phyloP scores from a whole-genome alignment of 2,329 filamentous ascomycete genomes.

The Monosporascus sp. region DNA sequence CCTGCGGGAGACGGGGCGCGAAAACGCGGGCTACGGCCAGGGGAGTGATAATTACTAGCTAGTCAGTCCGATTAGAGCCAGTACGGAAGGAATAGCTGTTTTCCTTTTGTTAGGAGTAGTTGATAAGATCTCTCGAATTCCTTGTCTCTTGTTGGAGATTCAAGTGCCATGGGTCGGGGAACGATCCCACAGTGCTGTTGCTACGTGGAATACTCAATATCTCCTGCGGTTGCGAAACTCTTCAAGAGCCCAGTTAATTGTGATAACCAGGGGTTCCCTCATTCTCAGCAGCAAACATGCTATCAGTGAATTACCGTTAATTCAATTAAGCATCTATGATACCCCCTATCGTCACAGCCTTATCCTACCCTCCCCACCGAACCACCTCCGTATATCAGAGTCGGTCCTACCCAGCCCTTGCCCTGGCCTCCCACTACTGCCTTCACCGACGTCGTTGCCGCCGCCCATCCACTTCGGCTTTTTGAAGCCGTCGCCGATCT shows the following conservation, averaged over 20 bases:
- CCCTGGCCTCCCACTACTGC: slow-evolving; percentile 21
- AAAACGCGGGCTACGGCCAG: slow-evolving; percentile 24
- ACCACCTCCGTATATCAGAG: slow-evolving; percentile 52
- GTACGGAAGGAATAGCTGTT: background rate
- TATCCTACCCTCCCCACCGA: slow-evolving; percentile 43
- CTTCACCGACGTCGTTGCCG: slow-evolving; percentile 37
- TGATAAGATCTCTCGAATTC: too few species aligned
- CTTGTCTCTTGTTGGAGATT: too few species aligned
- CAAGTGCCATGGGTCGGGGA: too few species aligned
- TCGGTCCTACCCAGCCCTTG: slow-evolving; percentile 18
- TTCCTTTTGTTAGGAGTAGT: too few species aligned
- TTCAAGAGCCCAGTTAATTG: too few species aligned
- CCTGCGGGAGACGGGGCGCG: slow-evolving; percentile 42
- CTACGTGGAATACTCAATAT: too few species aligned
- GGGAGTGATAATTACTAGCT: slow-evolving; percentile 16
- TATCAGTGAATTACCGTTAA: too few species aligned
- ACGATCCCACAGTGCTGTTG: too few species aligned
- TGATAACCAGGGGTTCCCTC: too few species aligned
- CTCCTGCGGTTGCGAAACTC: too few species aligned
- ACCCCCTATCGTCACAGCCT: slow-evolving; percentile 14
- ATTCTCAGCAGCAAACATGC: too few species aligned
- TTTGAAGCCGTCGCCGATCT: slow-evolving; percentile 63
- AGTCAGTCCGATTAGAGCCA: background rate
- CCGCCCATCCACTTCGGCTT: slow-evolving; percentile 77
- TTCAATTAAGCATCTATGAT: too few species aligned